Percentiles rank a stretch among this genome's conserved stretches.
Conservation (phyloP, 2,329 filamentous ascomycete genomes). For the Trichoderma sp. region DNA sequence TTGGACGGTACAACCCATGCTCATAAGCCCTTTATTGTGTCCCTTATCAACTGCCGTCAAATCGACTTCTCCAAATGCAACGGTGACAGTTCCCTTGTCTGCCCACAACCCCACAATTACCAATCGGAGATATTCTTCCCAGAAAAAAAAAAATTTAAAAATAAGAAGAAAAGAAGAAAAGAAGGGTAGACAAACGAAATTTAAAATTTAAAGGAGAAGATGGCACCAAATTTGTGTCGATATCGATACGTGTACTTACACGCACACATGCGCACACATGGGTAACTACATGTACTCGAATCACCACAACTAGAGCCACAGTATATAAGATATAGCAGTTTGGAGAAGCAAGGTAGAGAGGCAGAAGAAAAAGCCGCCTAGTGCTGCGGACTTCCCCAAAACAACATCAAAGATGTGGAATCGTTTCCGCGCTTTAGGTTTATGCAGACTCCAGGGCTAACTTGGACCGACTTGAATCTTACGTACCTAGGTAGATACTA, state of each 20-base stretch:
- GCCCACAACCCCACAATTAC: background rate
- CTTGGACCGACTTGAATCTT: background rate
- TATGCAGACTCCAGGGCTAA: background rate
- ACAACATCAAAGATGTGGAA: background rate
- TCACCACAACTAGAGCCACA: background rate
- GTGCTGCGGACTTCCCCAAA: background rate
- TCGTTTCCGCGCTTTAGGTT: background rate
- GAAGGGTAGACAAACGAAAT: background rate
- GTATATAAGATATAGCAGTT: background rate
- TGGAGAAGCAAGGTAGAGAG: background rate
- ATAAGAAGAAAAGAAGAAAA: background rate
- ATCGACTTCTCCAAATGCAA: background rate
- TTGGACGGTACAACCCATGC: background rate
- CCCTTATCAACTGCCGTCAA: background rate
- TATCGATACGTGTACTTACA: background rate
- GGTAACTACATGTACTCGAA: background rate
- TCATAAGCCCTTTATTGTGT: background rate
- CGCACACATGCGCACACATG: background rate
- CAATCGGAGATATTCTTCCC: constrained; percentile 1
- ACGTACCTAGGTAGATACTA: background rate
- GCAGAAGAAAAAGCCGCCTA: background rate
- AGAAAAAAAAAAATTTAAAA: background rate
- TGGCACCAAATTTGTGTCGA: background rate
- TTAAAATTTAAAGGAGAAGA: background rate
- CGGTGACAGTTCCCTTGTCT: background rate